Base-by-base conservation (phyloP, 306 rosid genomes). In the Citrullus mucosospermus region DNA sequence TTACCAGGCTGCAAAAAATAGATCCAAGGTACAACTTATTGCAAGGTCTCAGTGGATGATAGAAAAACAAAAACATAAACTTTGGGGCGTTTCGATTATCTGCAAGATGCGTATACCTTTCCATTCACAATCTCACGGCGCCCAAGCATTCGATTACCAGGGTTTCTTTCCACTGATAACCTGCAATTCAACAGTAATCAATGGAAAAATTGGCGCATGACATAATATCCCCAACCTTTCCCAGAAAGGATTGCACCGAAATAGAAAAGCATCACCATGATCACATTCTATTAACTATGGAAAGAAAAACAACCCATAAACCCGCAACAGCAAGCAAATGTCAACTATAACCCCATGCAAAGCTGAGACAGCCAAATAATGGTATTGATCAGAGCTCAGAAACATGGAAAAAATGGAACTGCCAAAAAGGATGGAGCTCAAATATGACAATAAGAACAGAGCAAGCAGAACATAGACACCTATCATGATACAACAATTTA, bases 111-210 rank as follows among this genome's bases (percentile, higher is more conserved):
- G 30, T 44, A 76, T 86, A 95, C 98, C 96, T 91, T 87, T 81
- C 91, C 97, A 61, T 88, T 53, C 81, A 88, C 87, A 56, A 83
- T 78, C 82, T 92, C 93, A n/a, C 98, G 87, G 57, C 12, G 84
- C 69, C 97, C 98, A 80, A 95, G 93, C 98, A 95, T 95, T 16
- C 82, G 90, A 80, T 86, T 89, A 12, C 25, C 32, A 0, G 96
- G 97, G 86, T 80, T 65, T 74, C 82, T 95, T 83, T 92, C 96
- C 80, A 89, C 97, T 4, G 93, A 89, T 83, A 85, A 12, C 78
- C 98, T 95, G 89, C 59, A 81, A 81, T 78, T 80, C 9, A 9
- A 53, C 78, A 73, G 25, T 16, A 53, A 51, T 73, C 78, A 73
- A 53, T 32, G 36, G 9, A 51, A 7, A 30, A 73, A 30, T 51